Base-by-base conservation (phyloP, 2,329 filamentous ascomycete species). In the Colletotrichum endophyticum region DNA sequence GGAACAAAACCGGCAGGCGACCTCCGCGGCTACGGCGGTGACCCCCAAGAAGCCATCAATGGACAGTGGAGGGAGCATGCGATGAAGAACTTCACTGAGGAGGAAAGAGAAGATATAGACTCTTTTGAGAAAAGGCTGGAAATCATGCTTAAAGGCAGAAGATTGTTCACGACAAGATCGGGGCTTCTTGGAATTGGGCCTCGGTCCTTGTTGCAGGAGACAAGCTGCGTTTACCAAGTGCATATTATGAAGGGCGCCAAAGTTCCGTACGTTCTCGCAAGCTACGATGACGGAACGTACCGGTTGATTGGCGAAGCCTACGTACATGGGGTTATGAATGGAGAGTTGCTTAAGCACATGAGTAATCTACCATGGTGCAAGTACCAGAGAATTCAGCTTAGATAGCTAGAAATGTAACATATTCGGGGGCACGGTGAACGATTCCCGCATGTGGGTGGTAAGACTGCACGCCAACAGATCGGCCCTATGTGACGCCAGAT, bases 391-490 rank as follows among this genome's bases (percentile, higher is more conserved):
- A 59, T 59, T 19, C 22, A 15, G 27, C 27, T 59, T 11, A 11
- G 12, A 28, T 59, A 49, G 44, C 44, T 49, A 49, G 39, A 44
- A 39, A 39, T 12, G 4, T 1, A 32, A 12, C 1, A 5, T 32
- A 32, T 32, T 12, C 3, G 0, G 11, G 11, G 11, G 11, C 3
- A 5, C 30, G 0, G 11, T 32, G 30, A 12, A 15, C 12, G 6
- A 13, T 34, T 13, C 5, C 12, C 32, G 2, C 13, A 0, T 34
- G 32, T 15, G 6, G 2, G 15, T 19, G 8, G 2, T 4, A 39
- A 39, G 36, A 39, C 4, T 39, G 34, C 15, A n/a, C 1, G 34
- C 34, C 34, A 11, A 44, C 39, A 44, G 16, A 11, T 0, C 1
- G 16, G 3, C 3, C 8, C 16, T 11, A 1, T 9, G 36, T 44